Evolutionary conservation across 2,329 filamentous ascomycete species (phyloP), one percentile per base, ranked within the genome.

Genomic region (Xylaria sp.): DNA sequence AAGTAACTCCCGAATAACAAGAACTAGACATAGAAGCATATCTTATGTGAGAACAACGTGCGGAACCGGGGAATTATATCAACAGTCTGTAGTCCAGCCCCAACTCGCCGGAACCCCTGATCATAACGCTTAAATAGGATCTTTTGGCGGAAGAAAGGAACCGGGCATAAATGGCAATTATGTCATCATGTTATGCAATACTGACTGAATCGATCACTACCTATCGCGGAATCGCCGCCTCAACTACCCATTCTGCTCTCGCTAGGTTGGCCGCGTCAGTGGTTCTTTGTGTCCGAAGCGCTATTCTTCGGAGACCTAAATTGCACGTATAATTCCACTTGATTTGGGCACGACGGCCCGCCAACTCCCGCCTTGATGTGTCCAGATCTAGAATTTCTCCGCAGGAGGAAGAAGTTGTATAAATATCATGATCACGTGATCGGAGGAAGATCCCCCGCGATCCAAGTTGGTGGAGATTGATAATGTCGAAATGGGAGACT

Each of bases 371-470:
- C 37, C 39, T 20, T 56, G 23, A 25, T 65, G 37, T 20, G 46
- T 66, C 55, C 41, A 37, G 50, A 66, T 32, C 34, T 32, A 55
- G 32, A 37, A 69, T 59, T 68, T 63, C 65, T 59, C 65, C 66
- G 55, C 34, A 39, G n/a, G 51, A 41, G 46, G 34, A 39, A 10
- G 20, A 63, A 12, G 39, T 51, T 32, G 54, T 50, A 39, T 58
- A 60, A n/a, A 37, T 37, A 20, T 28, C 20, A 10, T 44, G 7
- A 50, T 69, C 70, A 69, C 69, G 69, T 71, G 70, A 66, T 60
- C 70, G 70, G 70, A 70, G 48, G 23, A 13, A 51, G 1, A 34
- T 15, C 56, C 44, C 71, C 70, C 70, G 69, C 20, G n/a, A 37
- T 37, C 18, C 51, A 61, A 56, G 34, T 37, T 9, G 58, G 12